Base-by-base conservation (phyloP, 2,329 filamentous ascomycete genomes). In the Fusarium anthophilum region DNA sequence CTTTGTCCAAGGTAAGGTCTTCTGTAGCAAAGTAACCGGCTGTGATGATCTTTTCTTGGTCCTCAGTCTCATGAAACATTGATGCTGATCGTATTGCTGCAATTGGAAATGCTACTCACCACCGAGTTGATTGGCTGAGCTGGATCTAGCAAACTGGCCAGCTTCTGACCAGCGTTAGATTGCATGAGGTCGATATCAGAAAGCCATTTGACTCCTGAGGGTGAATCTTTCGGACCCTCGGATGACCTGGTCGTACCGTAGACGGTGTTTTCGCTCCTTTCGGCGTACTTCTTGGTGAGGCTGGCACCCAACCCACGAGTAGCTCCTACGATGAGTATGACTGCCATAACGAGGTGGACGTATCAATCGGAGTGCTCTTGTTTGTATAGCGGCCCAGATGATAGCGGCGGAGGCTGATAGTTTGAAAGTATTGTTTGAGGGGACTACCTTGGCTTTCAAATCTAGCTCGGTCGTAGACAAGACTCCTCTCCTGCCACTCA, bases 11-110 rank as follows among this genome's bases (percentile, higher is more conserved):
- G 24, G 76, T 78, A 66, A 93, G 90, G 69, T 90, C 87, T 76
- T 94, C 92, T 6, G 88, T 91, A 26, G 85, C 87, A 77, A 94
- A 94, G 80, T 91, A 90, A 13, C 92, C 92, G 0, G 92, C 92
- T 6, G 90, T 90, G 75, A 94, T 90, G 77, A 94, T 89, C 79
- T 91, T 67, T 63, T 22, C 43, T 57, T 67, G 44, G 81, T 61
- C 35, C 44, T 75, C 28, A 75, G 57, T 17, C 37, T 24, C 39
- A 24, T 50, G 26, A 53, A 30, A 35, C 37, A 35, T 47, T 54
- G 13, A 22, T 12, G 60, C 35, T 15, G 18, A 11, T 12, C 50
- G 26, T n/a, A 48, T 32, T 56, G 39, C 24, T 56, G 13, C 30
- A 64, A 22, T 28, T 13, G 37, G 24, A 43, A 38, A 39, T 51